phyloP scores from a whole-genome alignment of 2,329 filamentous ascomycete genomes.

The Chaetomium strumarium region DNA sequence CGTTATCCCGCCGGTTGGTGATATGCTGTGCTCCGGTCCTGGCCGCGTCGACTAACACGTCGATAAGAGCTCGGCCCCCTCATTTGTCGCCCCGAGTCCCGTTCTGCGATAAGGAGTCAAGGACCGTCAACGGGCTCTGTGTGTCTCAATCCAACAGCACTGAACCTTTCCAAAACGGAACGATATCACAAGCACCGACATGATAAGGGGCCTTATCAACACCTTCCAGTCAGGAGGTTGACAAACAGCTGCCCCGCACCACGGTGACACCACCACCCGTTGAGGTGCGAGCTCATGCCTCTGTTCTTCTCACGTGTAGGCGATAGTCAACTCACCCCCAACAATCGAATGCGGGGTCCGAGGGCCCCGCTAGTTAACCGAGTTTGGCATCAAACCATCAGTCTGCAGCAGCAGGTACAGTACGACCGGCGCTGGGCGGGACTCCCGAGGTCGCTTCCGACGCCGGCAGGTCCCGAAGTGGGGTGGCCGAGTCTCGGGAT shows the following conservation, averaged over 20 bases:
- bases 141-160: too few species aligned
- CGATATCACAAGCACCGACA: not conserved
- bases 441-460: not conserved
- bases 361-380: too few species aligned
- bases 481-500: not conserved
- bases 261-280: too few species aligned
- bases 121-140: too few species aligned
- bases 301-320: too few species aligned
- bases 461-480: not conserved
- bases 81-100: not conserved
- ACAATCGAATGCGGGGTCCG: too few species aligned
- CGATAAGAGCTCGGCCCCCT: not conserved
- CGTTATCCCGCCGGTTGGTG: not conserved
- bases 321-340: too few species aligned
- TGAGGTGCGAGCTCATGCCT: too few species aligned
- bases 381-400: too few species aligned
- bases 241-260: constrained; percentile 39
- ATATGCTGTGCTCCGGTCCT: not conserved
- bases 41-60: not conserved
- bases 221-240: not conserved
- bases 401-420: too few species aligned
- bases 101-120: not conserved
- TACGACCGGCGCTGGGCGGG: too few species aligned
- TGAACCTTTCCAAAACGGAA: too few species aligned
- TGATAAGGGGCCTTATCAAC: not conserved